Base-by-base conservation (phyloP, 768 basidiomycete genomes). In the Russula foetens region DNA sequence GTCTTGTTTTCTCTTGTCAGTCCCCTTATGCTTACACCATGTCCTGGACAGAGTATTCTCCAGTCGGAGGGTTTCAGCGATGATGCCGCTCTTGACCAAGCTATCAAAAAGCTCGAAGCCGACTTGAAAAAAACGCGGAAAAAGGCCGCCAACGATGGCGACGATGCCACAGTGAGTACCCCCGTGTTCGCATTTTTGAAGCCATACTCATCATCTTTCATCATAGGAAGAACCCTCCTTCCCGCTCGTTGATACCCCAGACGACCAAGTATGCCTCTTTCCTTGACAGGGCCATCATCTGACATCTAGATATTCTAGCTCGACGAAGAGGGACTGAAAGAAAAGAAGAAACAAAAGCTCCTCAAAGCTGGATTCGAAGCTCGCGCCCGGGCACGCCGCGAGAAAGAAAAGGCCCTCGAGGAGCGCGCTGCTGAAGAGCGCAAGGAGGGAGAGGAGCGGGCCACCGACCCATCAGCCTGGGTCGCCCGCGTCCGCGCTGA, bases 301-400 rank as follows among this genome's bases (percentile, higher is more conserved):
- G 28, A 38, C 41, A 17, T 11, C 11, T 38, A 4, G 44, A 41
- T 46, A 33, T 33, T 33, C 8, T 60, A 92, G 88, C 79, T 93
- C 8, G 90, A 92, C 67, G 95, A 98, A 69, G 94, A 96, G 43
- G 81, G 85, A 26, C 70, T 98, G 38, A 98, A 91, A 71, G 97
- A 99, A 73, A 99, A 98, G 76, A 86, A 85, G 68, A 90, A 88
- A 68, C 97, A 99, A 71, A 88, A 85, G 65, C 78, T 98, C 33
- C 76, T 95, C 75, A 98, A 97, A 71, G 92, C 94, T 0, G 92
- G 91, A 1, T 94, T 87, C 71, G 96, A 98, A 59, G 92, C 95
- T 0, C 86, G 97, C 23, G 82, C 84, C 35, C 85, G 92, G 1
- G 83, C 84, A 0, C 82, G 88, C 66, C 84, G 84, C 29, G 96